These are phyloP conservation scores for Coix lacrymajobi DNA, from an alignment of 176 grass and related monocot genomes.

Conservation along the genomic window DNA sequence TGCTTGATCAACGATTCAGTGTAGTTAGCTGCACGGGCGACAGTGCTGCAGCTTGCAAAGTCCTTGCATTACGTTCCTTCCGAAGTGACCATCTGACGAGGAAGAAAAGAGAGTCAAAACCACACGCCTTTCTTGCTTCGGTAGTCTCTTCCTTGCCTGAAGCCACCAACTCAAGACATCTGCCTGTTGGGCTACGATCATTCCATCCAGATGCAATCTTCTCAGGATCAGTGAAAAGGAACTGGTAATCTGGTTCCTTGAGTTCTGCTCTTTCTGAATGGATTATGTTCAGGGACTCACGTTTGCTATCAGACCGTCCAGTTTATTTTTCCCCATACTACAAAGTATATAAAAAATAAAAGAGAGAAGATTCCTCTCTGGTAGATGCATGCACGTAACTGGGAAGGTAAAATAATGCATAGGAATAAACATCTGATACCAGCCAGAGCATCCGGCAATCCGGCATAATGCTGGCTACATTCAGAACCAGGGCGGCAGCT, in stretches of 20 bases:
- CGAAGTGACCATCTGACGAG: no score
- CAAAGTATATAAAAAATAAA: not conserved
- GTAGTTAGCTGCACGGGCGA: no score
- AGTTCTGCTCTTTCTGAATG: not conserved
- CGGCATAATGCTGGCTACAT: not conserved
- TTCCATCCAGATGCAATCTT: no score
- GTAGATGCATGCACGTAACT: not conserved
- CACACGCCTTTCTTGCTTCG: no score
- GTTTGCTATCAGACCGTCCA: not conserved
- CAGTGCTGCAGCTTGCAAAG: no score
- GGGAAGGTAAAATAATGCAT: not conserved
- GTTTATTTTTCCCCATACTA: not conserved
- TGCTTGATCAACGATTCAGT: no score
- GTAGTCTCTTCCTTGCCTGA: no score
- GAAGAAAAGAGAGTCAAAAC: no score
- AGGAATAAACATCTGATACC: not conserved
- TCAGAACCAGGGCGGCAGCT: constrained; percentile 2
- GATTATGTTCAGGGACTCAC: not conserved
- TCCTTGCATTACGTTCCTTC: no score
- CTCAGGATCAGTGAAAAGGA: no score
- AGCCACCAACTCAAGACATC: no score
- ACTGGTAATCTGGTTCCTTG: not conserved
- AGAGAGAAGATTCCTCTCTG: not conserved
- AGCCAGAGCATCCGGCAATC: not conserved
- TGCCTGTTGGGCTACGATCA: no score